Evolutionary conservation across 371 early-diverging fungal genomes (phyloP), one percentile per base, ranked within the genome.

Genomic region (Mortierella sp.): DNA sequence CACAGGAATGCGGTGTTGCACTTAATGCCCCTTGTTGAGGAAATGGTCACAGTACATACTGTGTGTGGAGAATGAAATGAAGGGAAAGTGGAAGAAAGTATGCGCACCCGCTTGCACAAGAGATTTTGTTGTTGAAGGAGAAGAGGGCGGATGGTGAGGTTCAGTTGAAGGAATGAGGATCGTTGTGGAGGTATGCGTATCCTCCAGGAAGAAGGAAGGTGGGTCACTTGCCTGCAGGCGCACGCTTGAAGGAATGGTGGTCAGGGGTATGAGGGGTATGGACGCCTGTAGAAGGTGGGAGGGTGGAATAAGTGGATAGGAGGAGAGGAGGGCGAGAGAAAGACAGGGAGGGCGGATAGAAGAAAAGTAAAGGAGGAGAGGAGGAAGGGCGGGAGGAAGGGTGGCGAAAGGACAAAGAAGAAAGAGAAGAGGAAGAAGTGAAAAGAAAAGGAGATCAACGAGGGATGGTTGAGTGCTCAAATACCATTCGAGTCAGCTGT

Each of bases 261-360:
- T 68, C 77, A 75, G 54, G 75, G 55, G n/a, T 49, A 29, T 44
- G 63, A 75, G 58, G 55, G 24, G 51, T 68, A 18, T n/a, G 49
- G 27, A 70, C 38, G 78, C 78, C 78, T 84, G 81, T 77, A 70
- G 51, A 83, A 79, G 81, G 81, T 75, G 72, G 77, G 56, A 79
- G 70, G 79, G 18, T 35, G 63, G 32, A 60, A 32, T 32, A 32
- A 32, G 2, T 18, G 32, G 49, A 49, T 49, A 18, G 18, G 63
- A 60, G 60, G 58, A 29, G 56, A 56, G 27, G n/a, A 56, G 79
- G 74, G 24, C 10, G 35, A 43, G 73, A 48, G 43, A 27, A 16
- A 38, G 35, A 71, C 32, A n/a, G 24, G 55, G 51, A 38, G 58
- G 32, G 12, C 32, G 32, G 32, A 60, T 29, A 32, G 14, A 60